These are phyloP conservation scores for Cryphonectria naterciae DNA, from an alignment of 2,329 filamentous ascomycete species.

Conservation along the genomic window DNA sequence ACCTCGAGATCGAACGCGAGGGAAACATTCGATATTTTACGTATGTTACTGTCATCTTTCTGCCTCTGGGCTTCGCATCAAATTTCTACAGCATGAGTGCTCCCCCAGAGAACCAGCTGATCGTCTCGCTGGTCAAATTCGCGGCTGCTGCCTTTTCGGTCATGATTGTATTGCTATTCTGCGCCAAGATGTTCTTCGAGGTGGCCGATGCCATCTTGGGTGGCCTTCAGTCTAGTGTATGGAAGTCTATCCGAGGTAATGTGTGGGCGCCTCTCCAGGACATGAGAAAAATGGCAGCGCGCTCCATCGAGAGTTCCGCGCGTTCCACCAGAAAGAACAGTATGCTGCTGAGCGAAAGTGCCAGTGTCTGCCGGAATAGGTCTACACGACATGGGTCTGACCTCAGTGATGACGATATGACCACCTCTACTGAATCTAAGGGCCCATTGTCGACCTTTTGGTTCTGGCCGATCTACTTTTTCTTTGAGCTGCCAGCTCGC, in stretches of 20 bases:
- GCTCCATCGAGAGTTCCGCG: neutral
- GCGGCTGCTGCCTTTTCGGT: conserved; percentile 14
- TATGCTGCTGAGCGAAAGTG: neutral
- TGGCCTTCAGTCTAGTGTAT: neutral
- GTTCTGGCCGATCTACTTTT: conserved; percentile 12
- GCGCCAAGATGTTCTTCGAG: neutral
- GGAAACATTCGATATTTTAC: conserved; percentile 41
- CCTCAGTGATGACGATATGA: neutral
- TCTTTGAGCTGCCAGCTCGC: conserved; percentile 14
- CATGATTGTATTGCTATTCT: conserved; percentile 3
- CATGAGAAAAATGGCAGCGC: neutral
- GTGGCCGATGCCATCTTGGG: neutral
- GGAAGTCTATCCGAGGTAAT: neutral
- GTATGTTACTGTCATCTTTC: conserved; percentile 41
- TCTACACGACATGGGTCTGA: too few relatives aligned
- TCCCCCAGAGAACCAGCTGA: conserved; percentile 29
- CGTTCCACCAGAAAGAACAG: neutral
- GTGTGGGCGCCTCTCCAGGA: neutral
- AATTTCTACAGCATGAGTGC: conserved; percentile 40
- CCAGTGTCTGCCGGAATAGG: too few relatives aligned
- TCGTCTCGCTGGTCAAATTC: conserved; percentile 30
- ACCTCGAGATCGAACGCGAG: conserved; percentile 28
- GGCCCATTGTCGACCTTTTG: neutral
- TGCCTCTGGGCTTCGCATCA: conserved; percentile 39
- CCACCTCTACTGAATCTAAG: neutral